These are phyloP conservation scores for Monosporascus sp. DNA, from an alignment of 2,329 filamentous ascomycete genomes.

Conservation along the genomic window DNA sequence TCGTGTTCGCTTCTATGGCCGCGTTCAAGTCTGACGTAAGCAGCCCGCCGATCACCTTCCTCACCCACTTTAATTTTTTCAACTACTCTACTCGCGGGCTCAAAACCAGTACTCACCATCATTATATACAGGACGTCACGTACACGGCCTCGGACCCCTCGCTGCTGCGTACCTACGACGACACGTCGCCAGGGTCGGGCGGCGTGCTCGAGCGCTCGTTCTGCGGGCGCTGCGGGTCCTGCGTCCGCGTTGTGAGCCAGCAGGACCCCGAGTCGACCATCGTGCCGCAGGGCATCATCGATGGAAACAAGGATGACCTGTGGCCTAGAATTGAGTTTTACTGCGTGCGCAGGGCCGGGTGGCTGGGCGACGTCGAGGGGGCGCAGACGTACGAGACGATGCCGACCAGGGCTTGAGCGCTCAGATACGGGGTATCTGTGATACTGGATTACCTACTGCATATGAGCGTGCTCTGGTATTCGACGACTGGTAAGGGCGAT, in stretches of 20 bases:
- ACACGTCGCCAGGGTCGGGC: conserved; percentile 14
- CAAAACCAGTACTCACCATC: neutral
- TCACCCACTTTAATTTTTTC: neutral
- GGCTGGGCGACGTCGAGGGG: conserved; percentile 9
- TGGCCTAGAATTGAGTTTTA: conserved; percentile 11
- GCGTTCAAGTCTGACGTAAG: conserved; percentile 16
- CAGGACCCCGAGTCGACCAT: neutral
- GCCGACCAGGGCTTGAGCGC: conserved; percentile 2
- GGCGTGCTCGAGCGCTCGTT: conserved; percentile 12
- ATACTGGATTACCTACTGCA: too few species aligned
- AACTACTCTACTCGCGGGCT: neutral
- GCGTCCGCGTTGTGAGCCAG: neutral
- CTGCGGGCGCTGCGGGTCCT: conserved; percentile 16
- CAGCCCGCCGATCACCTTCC: neutral
- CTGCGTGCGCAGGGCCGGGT: conserved; percentile 6
- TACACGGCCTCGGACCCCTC: conserved; percentile 10
- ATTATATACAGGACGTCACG: conserved; percentile 12
- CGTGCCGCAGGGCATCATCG: conserved; percentile 18
- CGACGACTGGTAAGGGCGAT: too few species aligned
- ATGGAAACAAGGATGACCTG: conserved; percentile 13
- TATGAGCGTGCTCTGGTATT: too few species aligned
- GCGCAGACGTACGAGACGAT: conserved; percentile 1
- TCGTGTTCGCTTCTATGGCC: conserved; percentile 9
- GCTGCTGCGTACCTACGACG: conserved; percentile 11
- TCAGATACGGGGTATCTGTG: too few species aligned